Evolutionary conservation across 176 grass and related monocot genomes (phyloP).

Genomic region (Aechmea fasciata): DNA sequence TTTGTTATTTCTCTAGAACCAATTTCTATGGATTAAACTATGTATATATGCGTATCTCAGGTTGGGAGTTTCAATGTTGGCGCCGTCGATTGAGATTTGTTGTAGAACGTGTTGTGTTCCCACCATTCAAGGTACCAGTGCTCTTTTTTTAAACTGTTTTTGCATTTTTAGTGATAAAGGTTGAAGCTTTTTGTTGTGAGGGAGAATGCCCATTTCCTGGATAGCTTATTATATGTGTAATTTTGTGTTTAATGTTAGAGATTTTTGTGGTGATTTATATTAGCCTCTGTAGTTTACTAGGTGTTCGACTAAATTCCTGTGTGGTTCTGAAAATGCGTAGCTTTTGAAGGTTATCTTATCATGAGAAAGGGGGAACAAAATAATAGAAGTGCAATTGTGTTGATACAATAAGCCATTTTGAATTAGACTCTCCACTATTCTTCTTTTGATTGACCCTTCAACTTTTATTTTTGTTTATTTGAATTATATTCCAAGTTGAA

Average conservation of each 20-base stretch:
- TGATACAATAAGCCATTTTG: no score
- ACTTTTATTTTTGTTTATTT: no score
- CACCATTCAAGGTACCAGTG: neutral
- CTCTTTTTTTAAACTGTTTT: neutral
- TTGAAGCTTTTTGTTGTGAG: neutral
- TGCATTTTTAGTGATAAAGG: neutral
- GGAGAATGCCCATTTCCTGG: neutral
- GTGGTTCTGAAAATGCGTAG: neutral
- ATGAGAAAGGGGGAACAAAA: no score
- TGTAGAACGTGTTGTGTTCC: conserved; percentile 1
- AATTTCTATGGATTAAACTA: no score
- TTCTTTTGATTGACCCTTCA: neutral
- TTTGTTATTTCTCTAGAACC: no score
- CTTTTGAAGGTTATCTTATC: neutral
- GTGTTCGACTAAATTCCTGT: conserved; percentile 9
- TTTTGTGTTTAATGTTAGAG: neutral
- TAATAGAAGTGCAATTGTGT: neutral
- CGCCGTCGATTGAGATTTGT: neutral
- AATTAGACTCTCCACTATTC: no score
- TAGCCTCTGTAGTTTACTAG: neutral
- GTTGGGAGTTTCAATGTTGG: neutral
- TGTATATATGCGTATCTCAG: no score
- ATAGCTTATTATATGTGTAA: neutral
- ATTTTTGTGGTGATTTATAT: neutral
- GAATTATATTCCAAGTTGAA: no score